Percentiles rank a stretch among this genome's conserved stretches.
These are phyloP conservation scores for Priceomyces medius DNA, from an alignment of 805 yeast genomes.

Conservation along the genomic window DNA sequence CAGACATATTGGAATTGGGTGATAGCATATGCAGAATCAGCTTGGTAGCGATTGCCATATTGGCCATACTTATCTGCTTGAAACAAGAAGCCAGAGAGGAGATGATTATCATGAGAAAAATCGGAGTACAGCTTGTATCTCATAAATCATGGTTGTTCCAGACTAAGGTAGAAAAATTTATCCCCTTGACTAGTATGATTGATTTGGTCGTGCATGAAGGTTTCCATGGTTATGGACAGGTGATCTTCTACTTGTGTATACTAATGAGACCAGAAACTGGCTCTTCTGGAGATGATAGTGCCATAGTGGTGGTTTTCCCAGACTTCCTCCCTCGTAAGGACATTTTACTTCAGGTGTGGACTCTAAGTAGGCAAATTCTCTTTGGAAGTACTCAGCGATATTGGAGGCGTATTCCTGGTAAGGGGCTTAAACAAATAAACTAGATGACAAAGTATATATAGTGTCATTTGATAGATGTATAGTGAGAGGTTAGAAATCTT, in stretches of 20 bases:
- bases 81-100: slow-evolving; percentile 42
- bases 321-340: slow-evolving; percentile 43
- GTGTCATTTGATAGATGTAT: no score
- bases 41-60: slow-evolving; percentile 4
- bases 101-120: slow-evolving; percentile 40
- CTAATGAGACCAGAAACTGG: slow-evolving; percentile 39
- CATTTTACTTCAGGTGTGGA: slow-evolving; percentile 39
- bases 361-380: slow-evolving; percentile 34
- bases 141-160: slow-evolving; percentile 24
- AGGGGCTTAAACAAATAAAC: slow-evolving; percentile 26
- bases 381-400: slow-evolving; percentile 30
- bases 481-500: no score
- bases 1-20: neutral
- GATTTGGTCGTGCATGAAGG: slow-evolving; percentile 78
- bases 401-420: slow-evolving; percentile 39
- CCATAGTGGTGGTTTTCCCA: slow-evolving; percentile 40
- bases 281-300: slow-evolving; percentile 10
- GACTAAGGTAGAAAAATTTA: slow-evolving; percentile 35
- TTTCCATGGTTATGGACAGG: slow-evolving; percentile 62
- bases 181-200: slow-evolving; percentile 55
- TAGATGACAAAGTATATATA: no score
- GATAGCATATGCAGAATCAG: neutral
- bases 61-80: slow-evolving; percentile 16
- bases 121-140: slow-evolving; percentile 48
- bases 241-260: slow-evolving; percentile 62